phyloP scores from a whole-genome alignment of 129 eudicot species.

The Erigeron canadensis region DNA sequence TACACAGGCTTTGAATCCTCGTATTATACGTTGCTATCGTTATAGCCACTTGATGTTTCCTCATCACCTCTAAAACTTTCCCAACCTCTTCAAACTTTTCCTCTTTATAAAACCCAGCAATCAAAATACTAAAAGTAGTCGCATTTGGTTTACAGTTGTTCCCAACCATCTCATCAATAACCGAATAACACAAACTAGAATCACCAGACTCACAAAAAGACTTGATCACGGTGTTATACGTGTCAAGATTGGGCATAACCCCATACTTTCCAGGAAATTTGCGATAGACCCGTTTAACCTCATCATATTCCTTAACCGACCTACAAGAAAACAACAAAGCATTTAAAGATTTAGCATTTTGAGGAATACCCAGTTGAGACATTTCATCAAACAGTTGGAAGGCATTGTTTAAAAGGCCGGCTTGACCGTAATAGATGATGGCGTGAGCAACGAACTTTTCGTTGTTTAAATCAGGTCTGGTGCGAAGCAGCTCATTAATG shows the following conservation, averaged over 20 bases:
- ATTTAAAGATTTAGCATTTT: conserved; percentile 51
- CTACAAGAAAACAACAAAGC: conserved; percentile 57
- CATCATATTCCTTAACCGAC: conserved; percentile 43
- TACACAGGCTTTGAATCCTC: conserved; percentile 74
- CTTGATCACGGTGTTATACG: conserved; percentile 65
- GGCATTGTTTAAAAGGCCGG: conserved; percentile 53
- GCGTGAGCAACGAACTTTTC: conserved; percentile 57
- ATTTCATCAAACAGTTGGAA: conserved; percentile 51
- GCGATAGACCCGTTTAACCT: conserved; percentile 47
- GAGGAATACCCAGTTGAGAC: conserved; percentile 44
- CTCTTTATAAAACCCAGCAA: conserved; percentile 76
- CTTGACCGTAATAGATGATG: conserved; percentile 62
- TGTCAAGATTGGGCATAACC: conserved; percentile 52
- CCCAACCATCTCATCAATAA: conserved; percentile 70
- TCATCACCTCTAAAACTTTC: conserved; percentile 63
- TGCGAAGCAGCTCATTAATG: conserved; percentile 44
- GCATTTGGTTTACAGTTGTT: conserved; percentile 49
- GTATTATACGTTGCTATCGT: conserved; percentile 57
- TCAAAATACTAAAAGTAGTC: conserved; percentile 46
- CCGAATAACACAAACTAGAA: conserved; percentile 42
- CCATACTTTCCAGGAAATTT: conserved; percentile 56
- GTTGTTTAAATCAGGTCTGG: conserved; percentile 51
- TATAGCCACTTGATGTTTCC: conserved; percentile 28
- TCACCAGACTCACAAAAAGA: conserved; percentile 54
- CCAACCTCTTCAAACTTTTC: conserved; percentile 64